A percentile compares a stretch with the other conserved stretches of the same genome.
These are phyloP conservation scores for Jamesozyma rosinii DNA, from an alignment of 805 yeast species.

Conservation along the genomic window DNA sequence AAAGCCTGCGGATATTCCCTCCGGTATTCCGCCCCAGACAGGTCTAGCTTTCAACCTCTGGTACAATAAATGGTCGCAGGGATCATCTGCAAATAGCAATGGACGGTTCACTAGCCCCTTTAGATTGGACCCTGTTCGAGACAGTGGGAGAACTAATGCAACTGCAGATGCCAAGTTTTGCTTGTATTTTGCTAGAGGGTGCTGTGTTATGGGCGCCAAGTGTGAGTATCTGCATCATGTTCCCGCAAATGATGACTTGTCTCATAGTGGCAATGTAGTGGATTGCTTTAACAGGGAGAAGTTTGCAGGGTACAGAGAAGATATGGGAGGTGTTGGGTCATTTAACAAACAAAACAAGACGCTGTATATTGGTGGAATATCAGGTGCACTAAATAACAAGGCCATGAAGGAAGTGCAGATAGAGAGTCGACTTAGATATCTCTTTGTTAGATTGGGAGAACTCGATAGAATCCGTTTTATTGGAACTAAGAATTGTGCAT, in stretches of 20 bases:
- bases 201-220: slow-evolving; percentile 67
- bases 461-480: slow-evolving; percentile 58
- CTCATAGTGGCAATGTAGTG: slow-evolving; percentile 35
- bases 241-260: slow-evolving; percentile 54
- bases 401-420: slow-evolving; percentile 32
- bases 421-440: slow-evolving; percentile 32
- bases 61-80: slow-evolving; percentile 78
- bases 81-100: slow-evolving; percentile 24
- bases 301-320: slow-evolving; percentile 73
- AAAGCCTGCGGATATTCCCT: slow-evolving; percentile 46
- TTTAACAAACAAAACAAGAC: slow-evolving; percentile 63
- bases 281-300: slow-evolving; percentile 94
- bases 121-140: slow-evolving; percentile 49
- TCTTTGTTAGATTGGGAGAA: slow-evolving; percentile 67
- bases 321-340: slow-evolving; percentile 90
- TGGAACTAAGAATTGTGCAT: slow-evolving; percentile 59
- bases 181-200: slow-evolving; percentile 79
- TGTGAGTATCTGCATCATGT: slow-evolving; percentile 74
- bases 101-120: slow-evolving; percentile 46
- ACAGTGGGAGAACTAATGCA: slow-evolving; percentile 46
- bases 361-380: slow-evolving; percentile 58
- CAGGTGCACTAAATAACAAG: slow-evolving; percentile 35
- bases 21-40: slow-evolving; percentile 63
- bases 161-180: slow-evolving; percentile 64
- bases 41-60: slow-evolving; percentile 79